phyloP scores from a whole-genome alignment of 352 stramenopile species.

The Phytophthora hybrid region DNA sequence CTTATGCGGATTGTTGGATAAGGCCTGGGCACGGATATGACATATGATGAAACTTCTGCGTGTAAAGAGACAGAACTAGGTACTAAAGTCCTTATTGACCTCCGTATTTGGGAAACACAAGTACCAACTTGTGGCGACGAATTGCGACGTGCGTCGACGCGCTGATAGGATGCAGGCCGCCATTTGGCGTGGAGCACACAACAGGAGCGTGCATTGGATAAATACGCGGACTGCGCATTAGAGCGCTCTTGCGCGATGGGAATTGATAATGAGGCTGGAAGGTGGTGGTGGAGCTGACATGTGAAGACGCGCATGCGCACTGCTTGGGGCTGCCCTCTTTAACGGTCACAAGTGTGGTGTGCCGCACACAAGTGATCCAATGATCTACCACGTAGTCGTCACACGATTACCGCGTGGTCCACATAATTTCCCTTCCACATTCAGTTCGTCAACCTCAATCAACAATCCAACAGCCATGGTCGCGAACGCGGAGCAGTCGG shows the following conservation, averaged over 20 bases:
- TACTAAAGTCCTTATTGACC: background rate
- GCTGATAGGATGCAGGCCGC: conserved; percentile 36
- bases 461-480: conserved; percentile 23
- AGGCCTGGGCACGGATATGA: background rate
- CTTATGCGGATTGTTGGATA: conserved; percentile 15
- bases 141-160: conserved; percentile 14
- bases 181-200: conserved; percentile 18
- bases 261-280: background rate
- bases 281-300: background rate
- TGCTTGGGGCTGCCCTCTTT: too few relatives aligned
- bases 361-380: too few relatives aligned
- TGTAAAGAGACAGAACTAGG: background rate
- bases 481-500: conserved; percentile 13
- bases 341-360: too few relatives aligned
- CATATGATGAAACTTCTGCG: background rate
- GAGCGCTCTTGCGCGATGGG: conserved; percentile 10
- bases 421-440: background rate
- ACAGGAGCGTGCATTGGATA: conserved; percentile 9
- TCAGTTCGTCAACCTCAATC: background rate
- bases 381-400: too few relatives aligned
- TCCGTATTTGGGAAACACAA: background rate
- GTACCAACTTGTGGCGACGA: background rate
- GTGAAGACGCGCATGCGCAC: too few relatives aligned
- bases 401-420: conserved; percentile 5
- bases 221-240: conserved; percentile 5